Percentiles rank a stretch among this genome's conserved stretches.
Evolutionary conservation across 2,329 filamentous ascomycete genomes (phyloP).

Genomic region (Paraphaeosphaeria minitans): DNA sequence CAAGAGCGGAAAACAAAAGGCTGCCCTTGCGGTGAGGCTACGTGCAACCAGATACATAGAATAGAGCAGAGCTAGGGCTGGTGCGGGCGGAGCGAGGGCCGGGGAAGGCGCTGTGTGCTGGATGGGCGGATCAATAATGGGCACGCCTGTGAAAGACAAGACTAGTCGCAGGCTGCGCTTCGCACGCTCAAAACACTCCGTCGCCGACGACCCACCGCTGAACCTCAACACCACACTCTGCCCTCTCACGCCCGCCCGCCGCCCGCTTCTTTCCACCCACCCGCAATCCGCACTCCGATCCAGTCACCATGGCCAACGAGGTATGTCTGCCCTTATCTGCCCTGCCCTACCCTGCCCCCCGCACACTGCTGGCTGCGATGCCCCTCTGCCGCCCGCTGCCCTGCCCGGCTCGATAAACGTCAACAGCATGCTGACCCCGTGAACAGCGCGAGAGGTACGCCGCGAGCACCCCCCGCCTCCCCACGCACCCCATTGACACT

Average conservation of each 20-base stretch:
- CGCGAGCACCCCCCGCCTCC: neutral
- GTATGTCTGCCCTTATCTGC: constrained; percentile 56
- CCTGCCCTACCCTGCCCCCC: no score
- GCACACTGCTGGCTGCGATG: constrained; percentile 45
- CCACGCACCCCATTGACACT: constrained; percentile 33
- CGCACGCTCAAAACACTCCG: constrained; percentile 32
- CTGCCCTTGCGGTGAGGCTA: neutral
- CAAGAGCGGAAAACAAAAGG: neutral
- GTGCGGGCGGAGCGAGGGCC: constrained; percentile 2
- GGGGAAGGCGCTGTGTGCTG: constrained; percentile 16
- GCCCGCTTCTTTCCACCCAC: constrained; percentile 12
- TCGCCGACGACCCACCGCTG: constrained; percentile 30
- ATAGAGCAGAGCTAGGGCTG: constrained; percentile 8
- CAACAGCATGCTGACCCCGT: constrained; percentile 44
- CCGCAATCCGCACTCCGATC: constrained; percentile 25
- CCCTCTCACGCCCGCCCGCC: constrained; percentile 19
- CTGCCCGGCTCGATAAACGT: constrained; percentile 34
- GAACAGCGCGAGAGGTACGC: constrained; percentile 57
- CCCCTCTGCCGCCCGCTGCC: constrained; percentile 48
- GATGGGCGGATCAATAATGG: constrained; percentile 15
- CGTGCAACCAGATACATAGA: no score
- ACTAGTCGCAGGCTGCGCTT: constrained; percentile 16
- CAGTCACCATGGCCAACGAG: constrained; percentile 65
- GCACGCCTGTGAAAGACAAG: constrained; percentile 12
- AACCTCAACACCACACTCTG: constrained; percentile 18